Conservation (phyloP, 1,284 basidiomycete genomes). For the Mycena citricolor region DNA sequence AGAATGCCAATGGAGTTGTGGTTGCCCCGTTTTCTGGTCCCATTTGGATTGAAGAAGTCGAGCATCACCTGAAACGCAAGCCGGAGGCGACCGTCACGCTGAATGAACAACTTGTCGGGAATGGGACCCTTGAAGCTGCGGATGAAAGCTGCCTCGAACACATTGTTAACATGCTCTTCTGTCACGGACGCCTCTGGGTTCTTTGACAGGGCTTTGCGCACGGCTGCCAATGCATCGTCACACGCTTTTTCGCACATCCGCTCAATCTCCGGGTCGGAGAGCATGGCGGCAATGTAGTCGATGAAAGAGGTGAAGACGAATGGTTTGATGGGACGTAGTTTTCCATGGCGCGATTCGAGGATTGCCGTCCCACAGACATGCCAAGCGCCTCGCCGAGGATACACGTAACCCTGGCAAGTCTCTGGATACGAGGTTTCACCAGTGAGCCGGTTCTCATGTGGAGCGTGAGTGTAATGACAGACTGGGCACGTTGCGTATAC, state of each 20-base stretch:
- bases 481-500: constrained; percentile 21
- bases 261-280: constrained; percentile 19
- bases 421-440: constrained; percentile 8
- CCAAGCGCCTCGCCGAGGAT: neutral
- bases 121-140: constrained; percentile 21
- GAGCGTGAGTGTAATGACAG: constrained; percentile 23
- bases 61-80: constrained; percentile 15
- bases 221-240: constrained; percentile 13
- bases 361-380: constrained; percentile 8
- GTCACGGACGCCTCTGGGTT: neutral
- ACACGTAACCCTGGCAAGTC: constrained; percentile 12
- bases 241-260: constrained; percentile 19
- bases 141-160: constrained; percentile 23
- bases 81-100: constrained; percentile 19
- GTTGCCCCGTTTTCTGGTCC: neutral
- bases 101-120: constrained; percentile 22
- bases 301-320: constrained; percentile 11
- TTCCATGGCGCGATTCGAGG: constrained; percentile 2
- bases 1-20: constrained; percentile 20
- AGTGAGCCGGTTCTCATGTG: constrained; percentile 1
- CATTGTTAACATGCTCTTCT: neutral
- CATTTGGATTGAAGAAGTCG: constrained; percentile 4
- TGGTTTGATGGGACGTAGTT: constrained; percentile 10
- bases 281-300: constrained; percentile 20
- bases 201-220: constrained; percentile 1